These are phyloP conservation scores for Hanseniaspora mollemarum DNA, from an alignment of 805 yeast species.

Conservation along the genomic window DNA sequence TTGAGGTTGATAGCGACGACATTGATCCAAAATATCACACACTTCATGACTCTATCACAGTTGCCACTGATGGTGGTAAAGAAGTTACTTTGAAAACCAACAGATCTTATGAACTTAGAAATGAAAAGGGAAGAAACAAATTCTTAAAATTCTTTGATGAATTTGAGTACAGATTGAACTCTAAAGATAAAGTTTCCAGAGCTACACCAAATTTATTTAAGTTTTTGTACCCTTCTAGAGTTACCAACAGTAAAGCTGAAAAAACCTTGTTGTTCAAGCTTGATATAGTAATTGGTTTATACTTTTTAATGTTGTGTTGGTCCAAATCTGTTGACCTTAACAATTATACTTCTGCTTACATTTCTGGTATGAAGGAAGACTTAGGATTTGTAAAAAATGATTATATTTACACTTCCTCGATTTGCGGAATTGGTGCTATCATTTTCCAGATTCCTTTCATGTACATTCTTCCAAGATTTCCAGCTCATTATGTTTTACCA, in stretches of 20 bases:
- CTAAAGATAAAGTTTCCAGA: conserved; percentile 27
- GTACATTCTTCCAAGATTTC: conserved; percentile 45
- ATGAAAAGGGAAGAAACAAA: conserved; percentile 30
- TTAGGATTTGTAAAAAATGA: conserved; percentile 53
- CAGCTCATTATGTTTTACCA: conserved; percentile 41
- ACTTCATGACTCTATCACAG: conserved; percentile 8
- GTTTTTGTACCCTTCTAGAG: conserved; percentile 29
- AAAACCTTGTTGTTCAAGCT: conserved; percentile 40
- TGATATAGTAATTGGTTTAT: conserved; percentile 45
- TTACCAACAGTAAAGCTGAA: conserved; percentile 34
- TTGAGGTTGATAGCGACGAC: neutral
- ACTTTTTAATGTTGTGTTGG: conserved; percentile 54
- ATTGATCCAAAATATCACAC: neutral
- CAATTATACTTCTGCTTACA: conserved; percentile 56
- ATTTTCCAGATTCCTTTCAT: conserved; percentile 57
- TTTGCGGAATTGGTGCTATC: conserved; percentile 51
- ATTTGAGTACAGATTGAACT: conserved; percentile 38
- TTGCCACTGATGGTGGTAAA: conserved; percentile 4
- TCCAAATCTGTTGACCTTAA: conserved; percentile 53
- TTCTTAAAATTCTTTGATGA: conserved; percentile 44
- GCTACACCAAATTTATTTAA: conserved; percentile 24
- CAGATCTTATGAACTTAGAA: conserved; percentile 32
- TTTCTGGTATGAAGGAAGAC: conserved; percentile 51
- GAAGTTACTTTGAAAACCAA: conserved; percentile 21
- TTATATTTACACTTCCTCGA: conserved; percentile 46